Conservation (phyloP, 257 asterid species). For the Fraxinus americana region DNA sequence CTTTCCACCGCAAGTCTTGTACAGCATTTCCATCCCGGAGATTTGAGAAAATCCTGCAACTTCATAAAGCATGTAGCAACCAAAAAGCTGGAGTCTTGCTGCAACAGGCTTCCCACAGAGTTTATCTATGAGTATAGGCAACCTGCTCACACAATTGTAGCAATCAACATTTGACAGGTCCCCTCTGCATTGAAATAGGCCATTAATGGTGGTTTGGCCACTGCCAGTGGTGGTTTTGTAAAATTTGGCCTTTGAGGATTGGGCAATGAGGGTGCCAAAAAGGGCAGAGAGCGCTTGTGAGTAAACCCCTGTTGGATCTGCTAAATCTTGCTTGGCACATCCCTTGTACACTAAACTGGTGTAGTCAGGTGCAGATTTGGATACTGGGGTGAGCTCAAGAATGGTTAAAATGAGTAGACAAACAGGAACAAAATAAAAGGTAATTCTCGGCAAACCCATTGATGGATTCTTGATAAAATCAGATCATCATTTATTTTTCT, state of each 20-base stretch:
- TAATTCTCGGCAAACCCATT: conserved; percentile 55
- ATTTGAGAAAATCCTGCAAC: conserved; percentile 82
- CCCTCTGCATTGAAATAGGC: conserved; percentile 92
- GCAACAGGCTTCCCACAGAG: conserved; percentile 85
- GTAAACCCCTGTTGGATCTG: conserved; percentile 91
- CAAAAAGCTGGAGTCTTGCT: conserved; percentile 85
- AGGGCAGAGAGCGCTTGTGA: conserved; percentile 86
- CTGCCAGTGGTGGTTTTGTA: conserved; percentile 67
- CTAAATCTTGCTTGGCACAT: conserved; percentile 75
- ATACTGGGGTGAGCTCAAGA: conserved; percentile 41
- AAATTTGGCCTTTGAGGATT: conserved; percentile 80
- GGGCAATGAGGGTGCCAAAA: conserved; percentile 77
- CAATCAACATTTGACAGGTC: conserved; percentile 86
- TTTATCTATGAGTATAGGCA: conserved; percentile 83
- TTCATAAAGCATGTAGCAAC: conserved; percentile 91
- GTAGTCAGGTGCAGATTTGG: conserved; percentile 64
- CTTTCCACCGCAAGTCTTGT: conserved; percentile 75
- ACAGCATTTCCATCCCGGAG: conserved; percentile 92
- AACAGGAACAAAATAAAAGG: conserved; percentile 37
- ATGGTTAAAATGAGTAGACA: conserved; percentile 37
- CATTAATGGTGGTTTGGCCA: conserved; percentile 65
- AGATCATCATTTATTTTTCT: conserved; percentile 37
- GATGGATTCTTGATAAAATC: conserved; percentile 46
- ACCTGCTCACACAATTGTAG: conserved; percentile 74
- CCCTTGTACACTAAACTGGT: conserved; percentile 84